These are phyloP conservation scores for Ailanthus altissimus DNA, from an alignment of 345 rosid genomes.

Conservation along the genomic window DNA sequence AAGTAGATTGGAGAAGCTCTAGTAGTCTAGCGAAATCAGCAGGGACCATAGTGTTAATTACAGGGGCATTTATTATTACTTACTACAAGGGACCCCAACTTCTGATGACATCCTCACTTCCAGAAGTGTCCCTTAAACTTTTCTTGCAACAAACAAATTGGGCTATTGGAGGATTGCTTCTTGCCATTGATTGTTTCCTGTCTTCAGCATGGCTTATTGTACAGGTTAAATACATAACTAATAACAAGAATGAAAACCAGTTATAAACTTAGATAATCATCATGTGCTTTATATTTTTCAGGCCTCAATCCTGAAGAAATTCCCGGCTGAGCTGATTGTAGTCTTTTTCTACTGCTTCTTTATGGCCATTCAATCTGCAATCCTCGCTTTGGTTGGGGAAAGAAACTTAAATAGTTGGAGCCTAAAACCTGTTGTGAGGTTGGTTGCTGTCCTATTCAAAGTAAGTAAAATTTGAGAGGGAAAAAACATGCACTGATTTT, in stretches of 20 bases:
- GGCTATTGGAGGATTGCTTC: constrained; percentile 48
- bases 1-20: constrained; percentile 34
- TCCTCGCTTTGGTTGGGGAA: constrained; percentile 36
- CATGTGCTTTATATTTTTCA: constrained; percentile 8
- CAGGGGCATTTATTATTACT: constrained; percentile 46
- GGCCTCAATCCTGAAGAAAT: constrained; percentile 39
- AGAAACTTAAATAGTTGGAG: constrained; percentile 45
- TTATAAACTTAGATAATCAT: neutral
- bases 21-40: constrained; percentile 39
- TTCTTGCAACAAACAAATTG: constrained; percentile 31
- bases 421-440: constrained; percentile 33
- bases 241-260: neutral
- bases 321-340: constrained; percentile 43
- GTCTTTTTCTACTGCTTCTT: constrained; percentile 53
- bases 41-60: constrained; percentile 47
- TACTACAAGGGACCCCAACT: constrained; percentile 49
- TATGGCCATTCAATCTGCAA: no score
- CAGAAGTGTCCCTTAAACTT: constrained; percentile 19
- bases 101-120: constrained; percentile 19
- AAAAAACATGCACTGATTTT: neutral
- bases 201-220: constrained; percentile 42
- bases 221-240: constrained; percentile 32
- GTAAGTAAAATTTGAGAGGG: constrained; percentile 31
- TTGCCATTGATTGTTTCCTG: constrained; percentile 39
- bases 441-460: constrained; percentile 41